These are phyloP conservation scores for Sarocladiaceae sp. DNA, from an alignment of 2,329 filamentous ascomycete genomes.

Conservation along the genomic window DNA sequence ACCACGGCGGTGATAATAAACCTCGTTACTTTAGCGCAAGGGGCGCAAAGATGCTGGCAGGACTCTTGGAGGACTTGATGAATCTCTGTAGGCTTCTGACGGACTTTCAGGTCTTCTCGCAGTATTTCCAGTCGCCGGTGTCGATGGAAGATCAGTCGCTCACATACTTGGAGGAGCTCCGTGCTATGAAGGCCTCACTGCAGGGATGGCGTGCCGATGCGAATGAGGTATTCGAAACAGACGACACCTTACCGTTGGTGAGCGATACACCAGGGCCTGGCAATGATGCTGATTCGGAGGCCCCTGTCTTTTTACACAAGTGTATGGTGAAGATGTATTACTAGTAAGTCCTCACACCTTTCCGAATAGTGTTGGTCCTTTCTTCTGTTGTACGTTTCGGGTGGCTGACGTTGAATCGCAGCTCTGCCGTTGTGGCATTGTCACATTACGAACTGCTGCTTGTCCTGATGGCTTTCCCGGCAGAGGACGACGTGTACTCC, in stretches of 20 bases:
- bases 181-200: neutral
- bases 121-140: neutral
- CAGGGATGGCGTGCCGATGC: neutral
- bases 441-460: conserved; percentile 1
- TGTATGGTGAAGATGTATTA: neutral
- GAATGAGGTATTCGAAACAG: neutral
- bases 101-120: neutral
- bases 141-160: conserved; percentile 4
- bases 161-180: neutral
- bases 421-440: neutral
- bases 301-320: neutral
- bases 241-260: neutral
- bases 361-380: neutral
- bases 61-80: neutral
- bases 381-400: too few species aligned
- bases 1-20: neutral
- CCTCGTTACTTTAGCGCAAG: neutral
- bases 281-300: neutral
- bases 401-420: neutral
- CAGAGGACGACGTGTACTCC: conserved; percentile 1
- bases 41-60: neutral
- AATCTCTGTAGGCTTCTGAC: neutral
- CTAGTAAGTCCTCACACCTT: neutral
- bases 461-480: conserved; percentile 2
- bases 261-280: neutral